Conservation (phyloP, 805 yeast species). For the Metschnikowia lunata region DNA sequence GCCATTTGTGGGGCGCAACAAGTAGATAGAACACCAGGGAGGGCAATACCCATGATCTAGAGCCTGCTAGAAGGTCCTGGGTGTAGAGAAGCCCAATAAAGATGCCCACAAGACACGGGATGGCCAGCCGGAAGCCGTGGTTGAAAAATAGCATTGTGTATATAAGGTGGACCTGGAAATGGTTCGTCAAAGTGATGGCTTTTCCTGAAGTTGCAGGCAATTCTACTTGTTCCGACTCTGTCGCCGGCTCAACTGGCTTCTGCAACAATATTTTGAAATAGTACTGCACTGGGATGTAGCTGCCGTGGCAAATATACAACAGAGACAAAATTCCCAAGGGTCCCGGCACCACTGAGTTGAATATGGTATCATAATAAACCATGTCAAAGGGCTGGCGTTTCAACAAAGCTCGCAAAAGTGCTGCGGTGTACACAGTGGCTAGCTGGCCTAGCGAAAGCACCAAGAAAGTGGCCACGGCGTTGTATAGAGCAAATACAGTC, state of each 20-base stretch:
- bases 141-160: constrained; percentile 39
- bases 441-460: constrained; percentile 43
- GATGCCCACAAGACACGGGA: constrained; percentile 40
- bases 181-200: constrained; percentile 27
- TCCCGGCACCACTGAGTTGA: constrained; percentile 36
- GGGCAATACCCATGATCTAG: constrained; percentile 30
- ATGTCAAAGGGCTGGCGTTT: constrained; percentile 5
- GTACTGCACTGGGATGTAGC: constrained; percentile 31
- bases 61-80: constrained; percentile 42
- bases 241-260: neutral
- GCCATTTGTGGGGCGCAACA: constrained; percentile 23
- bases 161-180: constrained; percentile 37
- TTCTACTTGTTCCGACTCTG: neutral
- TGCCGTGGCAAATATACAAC: constrained; percentile 36
- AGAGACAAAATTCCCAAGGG: constrained; percentile 39
- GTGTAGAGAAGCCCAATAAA: constrained; percentile 41
- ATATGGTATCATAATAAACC: constrained; percentile 24
- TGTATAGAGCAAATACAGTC: constrained; percentile 44
- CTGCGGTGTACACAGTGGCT: constrained; percentile 31
- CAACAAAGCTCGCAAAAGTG: constrained; percentile 15
- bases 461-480: constrained; percentile 35
- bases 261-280: constrained; percentile 30
- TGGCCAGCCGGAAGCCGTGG: constrained; percentile 36
- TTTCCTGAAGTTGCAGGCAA: constrained; percentile 12
- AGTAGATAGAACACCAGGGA: constrained; percentile 23